Evolutionary conservation across 805 yeast genomes (phyloP).

Genomic region (Clavispora santaluciae): DNA sequence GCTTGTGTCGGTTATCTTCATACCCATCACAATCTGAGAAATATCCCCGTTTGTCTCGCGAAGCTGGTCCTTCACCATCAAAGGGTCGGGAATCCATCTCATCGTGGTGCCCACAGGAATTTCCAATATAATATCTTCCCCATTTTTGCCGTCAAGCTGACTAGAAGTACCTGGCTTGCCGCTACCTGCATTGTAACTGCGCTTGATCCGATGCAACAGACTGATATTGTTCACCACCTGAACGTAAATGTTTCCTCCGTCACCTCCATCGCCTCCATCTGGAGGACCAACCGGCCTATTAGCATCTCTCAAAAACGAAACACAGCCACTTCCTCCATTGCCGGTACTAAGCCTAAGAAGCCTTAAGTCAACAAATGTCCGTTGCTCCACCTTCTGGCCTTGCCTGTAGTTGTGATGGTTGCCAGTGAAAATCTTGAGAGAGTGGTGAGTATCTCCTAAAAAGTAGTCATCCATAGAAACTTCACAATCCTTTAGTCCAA

Average conservation of each 20-base stretch:
- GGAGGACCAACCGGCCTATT: constrained; percentile 88
- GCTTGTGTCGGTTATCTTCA: constrained; percentile 20
- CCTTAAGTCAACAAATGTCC: constrained; percentile 45
- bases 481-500: constrained; percentile 9
- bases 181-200: constrained; percentile 63
- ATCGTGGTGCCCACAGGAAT: constrained; percentile 92
- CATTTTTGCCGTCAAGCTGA: constrained; percentile 84
- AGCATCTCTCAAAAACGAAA: constrained; percentile 84
- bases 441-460: constrained; percentile 36
- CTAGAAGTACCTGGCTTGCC: constrained; percentile 70
- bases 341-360: constrained; percentile 70
- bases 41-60: constrained; percentile 16
- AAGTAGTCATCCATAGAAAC: constrained; percentile 32
- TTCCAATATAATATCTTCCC: constrained; percentile 70
- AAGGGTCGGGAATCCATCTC: constrained; percentile 79
- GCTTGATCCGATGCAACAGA: constrained; percentile 64
- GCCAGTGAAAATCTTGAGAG: constrained; percentile 35
- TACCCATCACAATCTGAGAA: constrained; percentile 9
- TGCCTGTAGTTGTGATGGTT: constrained; percentile 21
- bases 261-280: constrained; percentile 98
- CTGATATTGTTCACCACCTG: constrained; percentile 71
- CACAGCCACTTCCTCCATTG: constrained; percentile 82
- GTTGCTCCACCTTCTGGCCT: constrained; percentile 32
- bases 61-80: constrained; percentile 31
- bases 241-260: constrained; percentile 83